Evolutionary conservation across 1,284 basidiomycete species (phyloP), one percentile per base, ranked within the genome.

Genomic region (Waitea zeae): DNA sequence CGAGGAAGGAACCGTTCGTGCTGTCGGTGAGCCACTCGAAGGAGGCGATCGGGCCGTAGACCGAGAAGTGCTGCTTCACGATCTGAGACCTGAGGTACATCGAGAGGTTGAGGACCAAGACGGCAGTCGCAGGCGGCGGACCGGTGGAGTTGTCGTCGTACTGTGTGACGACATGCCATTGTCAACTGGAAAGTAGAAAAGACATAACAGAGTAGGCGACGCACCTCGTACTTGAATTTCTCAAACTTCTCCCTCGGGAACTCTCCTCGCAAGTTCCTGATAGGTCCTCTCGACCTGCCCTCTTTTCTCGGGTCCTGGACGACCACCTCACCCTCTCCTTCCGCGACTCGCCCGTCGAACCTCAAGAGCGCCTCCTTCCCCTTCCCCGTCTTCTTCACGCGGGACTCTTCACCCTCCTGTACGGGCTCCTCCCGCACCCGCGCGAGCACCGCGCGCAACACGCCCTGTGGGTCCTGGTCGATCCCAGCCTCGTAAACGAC

Each of bases 11-110:
- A 11, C 89, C 89, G 14, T 76, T 88, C 35, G 67, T 64, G 32
- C 70, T 67, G 55, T 95, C 83, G 40, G 82, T 70, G 49, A 90
- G 84, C 24, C 79, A 70, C 42, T 90, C 81, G 38, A 84, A 76
- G 9, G 74, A 67, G 7, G 63, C 47, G 44, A 93, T 63, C 9
- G 60, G 51, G 2, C 90, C 92, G 46, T 83, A 67, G 9, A 58
- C 47, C 3, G 63, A 53, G 48, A 95, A 80, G 47, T 81, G 73
- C 7, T 69, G 64, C 33, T 73, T 64, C 36, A 96, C 67, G 33
- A 70, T 59, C 33, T 65, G 58, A 22, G 67, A 70, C 1, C 79
- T 69, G 1, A 78, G 81, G 17, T 92, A 58, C 0, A 77, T 70
- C 3, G 79, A 73, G 20, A 95, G 61, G 34, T 71, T 70, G 12